phyloP scores from a whole-genome alignment of 495 filamentous ascomycete genomes.

The Tuber brumale region DNA sequence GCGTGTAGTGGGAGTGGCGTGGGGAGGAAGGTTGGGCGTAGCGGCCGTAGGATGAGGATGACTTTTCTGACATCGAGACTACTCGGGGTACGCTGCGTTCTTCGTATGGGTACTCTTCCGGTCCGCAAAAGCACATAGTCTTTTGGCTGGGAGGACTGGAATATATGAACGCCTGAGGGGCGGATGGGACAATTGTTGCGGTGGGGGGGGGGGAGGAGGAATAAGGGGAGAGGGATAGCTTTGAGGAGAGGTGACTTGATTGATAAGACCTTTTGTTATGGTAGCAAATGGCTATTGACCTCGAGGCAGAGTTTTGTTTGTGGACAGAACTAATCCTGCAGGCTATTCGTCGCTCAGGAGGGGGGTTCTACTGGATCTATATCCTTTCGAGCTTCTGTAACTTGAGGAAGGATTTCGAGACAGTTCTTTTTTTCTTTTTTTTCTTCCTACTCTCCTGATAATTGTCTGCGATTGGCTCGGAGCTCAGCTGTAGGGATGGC shows the following conservation, averaged over 20 bases:
- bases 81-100: conserved; percentile 13
- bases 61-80: conserved; percentile 26
- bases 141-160: conserved; percentile 1
- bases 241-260: conserved; percentile 5
- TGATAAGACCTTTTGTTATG: neutral
- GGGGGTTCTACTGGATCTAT: conserved; percentile 28
- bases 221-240: neutral
- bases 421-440: neutral
- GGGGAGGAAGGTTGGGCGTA: conserved; percentile 18
- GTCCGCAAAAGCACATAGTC: conserved; percentile 33
- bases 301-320: conserved; percentile 2
- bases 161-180: neutral
- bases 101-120: conserved; percentile 30
- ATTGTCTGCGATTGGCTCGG: neutral
- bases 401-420: conserved; percentile 11
- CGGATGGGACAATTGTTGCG: neutral
- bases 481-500: conserved; percentile 24
- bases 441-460: neutral
- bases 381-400: conserved; percentile 13
- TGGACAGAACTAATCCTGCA: conserved; percentile 13
- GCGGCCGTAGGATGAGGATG: conserved; percentile 23
- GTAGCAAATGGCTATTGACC: conserved; percentile 8
- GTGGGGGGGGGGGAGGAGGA: neutral
- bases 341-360: conserved; percentile 12
- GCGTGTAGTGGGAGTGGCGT: neutral